These are phyloP conservation scores for Paramyrothecium roridum DNA, from an alignment of 2,329 filamentous ascomycete species.

Conservation along the genomic window DNA sequence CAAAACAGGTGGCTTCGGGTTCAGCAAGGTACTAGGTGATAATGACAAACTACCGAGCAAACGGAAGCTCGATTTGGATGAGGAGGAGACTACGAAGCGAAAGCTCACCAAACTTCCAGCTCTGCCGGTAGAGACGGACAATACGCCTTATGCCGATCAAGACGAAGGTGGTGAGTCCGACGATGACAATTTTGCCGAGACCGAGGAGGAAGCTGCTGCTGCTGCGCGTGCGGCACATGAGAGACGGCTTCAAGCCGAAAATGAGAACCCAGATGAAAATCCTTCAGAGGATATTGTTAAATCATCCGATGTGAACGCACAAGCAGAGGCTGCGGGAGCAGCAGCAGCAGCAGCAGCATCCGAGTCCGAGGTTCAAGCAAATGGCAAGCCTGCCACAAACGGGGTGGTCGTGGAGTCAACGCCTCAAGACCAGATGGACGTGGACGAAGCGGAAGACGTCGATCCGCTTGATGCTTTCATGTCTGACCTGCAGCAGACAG, in stretches of 20 bases:
- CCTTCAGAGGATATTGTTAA: slow-evolving; percentile 23
- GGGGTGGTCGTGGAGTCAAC: slow-evolving; percentile 11
- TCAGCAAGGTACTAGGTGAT: slow-evolving; percentile 66
- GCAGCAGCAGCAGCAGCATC: slow-evolving; percentile 10
- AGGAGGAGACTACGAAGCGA: slow-evolving; percentile 81
- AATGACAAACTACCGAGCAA: slow-evolving; percentile 65
- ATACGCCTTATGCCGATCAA: slow-evolving; percentile 58
- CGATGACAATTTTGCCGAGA: slow-evolving; percentile 72
- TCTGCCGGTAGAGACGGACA: slow-evolving; percentile 63
- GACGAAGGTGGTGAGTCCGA: slow-evolving; percentile 71
- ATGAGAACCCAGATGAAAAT: slow-evolving; percentile 47
- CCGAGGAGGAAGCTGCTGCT: slow-evolving; percentile 83
- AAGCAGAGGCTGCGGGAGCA: slow-evolving; percentile 12
- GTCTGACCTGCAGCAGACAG: slow-evolving; percentile 62
- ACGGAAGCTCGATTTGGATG: slow-evolving; percentile 78
- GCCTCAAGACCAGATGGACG: slow-evolving; percentile 48
- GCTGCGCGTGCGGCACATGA: slow-evolving; percentile 83
- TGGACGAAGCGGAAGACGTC: slow-evolving; percentile 63
- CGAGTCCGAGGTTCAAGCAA: slow-evolving; percentile 21
- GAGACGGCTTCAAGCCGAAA: slow-evolving; percentile 60
- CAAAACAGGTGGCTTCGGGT: slow-evolving; percentile 81
- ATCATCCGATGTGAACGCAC: slow-evolving; percentile 27
- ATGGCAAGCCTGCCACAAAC: slow-evolving; percentile 16
- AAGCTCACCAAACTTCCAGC: slow-evolving; percentile 90
- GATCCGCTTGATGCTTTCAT: slow-evolving; percentile 98